These are phyloP conservation scores for Marasmius fiardii DNA, from an alignment of 1,284 basidiomycete genomes.

Conservation along the genomic window DNA sequence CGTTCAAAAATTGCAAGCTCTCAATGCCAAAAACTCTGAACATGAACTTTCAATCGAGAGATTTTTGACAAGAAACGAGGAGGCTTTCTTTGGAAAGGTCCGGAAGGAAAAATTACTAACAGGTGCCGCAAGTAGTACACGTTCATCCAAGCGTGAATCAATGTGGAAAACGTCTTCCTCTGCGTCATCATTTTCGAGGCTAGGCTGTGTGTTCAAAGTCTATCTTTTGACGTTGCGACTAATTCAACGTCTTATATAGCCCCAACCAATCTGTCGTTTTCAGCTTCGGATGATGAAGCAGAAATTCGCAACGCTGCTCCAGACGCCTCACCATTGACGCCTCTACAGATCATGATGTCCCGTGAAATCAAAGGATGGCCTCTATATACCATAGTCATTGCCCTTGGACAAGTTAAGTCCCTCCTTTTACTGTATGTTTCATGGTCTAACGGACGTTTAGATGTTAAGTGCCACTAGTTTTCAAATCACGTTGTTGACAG, in stretches of 20 bases:
- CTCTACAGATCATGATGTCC: conserved; percentile 78
- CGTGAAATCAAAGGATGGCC: conserved; percentile 83
- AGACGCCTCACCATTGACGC: conserved; percentile 61
- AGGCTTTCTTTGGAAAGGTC: conserved; percentile 87
- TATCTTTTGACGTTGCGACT: neutral
- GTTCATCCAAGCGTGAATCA: conserved; percentile 81
- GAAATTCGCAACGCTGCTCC: conserved; percentile 46
- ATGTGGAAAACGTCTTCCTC: conserved; percentile 67
- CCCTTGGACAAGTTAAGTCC: conserved; percentile 75
- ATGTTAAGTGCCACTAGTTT: conserved; percentile 90
- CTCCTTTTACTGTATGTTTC: conserved; percentile 9
- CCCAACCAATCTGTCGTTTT: conserved; percentile 51
- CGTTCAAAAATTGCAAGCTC: conserved; percentile 76
- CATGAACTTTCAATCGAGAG: conserved; percentile 89
- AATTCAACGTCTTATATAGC: conserved; percentile 35
- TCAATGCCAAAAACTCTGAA: conserved; percentile 86
- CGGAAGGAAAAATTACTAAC: conserved; percentile 79
- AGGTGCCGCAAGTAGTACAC: conserved; percentile 72
- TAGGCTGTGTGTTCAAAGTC: conserved; percentile 54
- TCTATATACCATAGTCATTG: conserved; percentile 85
- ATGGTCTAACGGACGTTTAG: conserved; percentile 26
- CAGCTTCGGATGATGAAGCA: conserved; percentile 48
- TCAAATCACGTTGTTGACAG: conserved; percentile 87
- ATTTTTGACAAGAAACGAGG: conserved; percentile 86
- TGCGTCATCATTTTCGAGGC: conserved; percentile 71